A percentile compares a stretch with the other conserved stretches of the same genome.
Conservation (phyloP, 1,284 basidiomycete species). For the Ganoderma boninense region DNA sequence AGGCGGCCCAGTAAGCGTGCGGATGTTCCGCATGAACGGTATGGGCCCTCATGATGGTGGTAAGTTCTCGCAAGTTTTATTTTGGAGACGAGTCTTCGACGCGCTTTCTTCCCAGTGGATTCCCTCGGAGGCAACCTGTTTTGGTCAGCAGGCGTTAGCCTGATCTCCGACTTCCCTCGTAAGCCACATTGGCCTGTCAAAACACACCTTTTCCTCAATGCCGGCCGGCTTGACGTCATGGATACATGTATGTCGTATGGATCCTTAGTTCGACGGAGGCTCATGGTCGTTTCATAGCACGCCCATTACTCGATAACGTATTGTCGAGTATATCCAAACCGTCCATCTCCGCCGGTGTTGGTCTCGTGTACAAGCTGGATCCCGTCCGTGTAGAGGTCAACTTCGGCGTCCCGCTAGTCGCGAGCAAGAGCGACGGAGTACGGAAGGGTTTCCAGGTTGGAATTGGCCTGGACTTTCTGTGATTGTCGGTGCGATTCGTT, state of each 20-base stretch:
- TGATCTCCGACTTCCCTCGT: constrained; percentile 82
- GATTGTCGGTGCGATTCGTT: constrained; percentile 33
- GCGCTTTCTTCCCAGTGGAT: constrained; percentile 57
- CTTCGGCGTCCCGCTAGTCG: constrained; percentile 88
- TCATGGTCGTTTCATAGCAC: constrained; percentile 39
- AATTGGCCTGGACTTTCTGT: constrained; percentile 89
- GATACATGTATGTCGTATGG: constrained; percentile 57
- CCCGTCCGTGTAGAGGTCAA: constrained; percentile 91
- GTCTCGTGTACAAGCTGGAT: constrained; percentile 91
- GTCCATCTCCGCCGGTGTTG: constrained; percentile 85
- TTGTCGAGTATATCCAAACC: constrained; percentile 53
- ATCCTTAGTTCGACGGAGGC: constrained; percentile 22
- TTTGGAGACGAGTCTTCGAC: neutral
- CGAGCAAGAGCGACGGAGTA: constrained; percentile 78
- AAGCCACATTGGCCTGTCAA: constrained; percentile 92
- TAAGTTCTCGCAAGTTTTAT: constrained; percentile 45
- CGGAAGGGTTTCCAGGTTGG: constrained; percentile 92
- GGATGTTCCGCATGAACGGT: constrained; percentile 87
- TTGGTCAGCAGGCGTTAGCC: constrained; percentile 85
- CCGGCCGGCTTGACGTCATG: constrained; percentile 80
- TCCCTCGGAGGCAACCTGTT: constrained; percentile 91
- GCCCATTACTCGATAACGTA: constrained; percentile 51
- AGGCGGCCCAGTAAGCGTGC: constrained; percentile 91
- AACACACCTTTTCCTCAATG: constrained; percentile 86
- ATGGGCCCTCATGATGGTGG: constrained; percentile 87